phyloP scores from a whole-genome alignment of 108 stramenopile species.

The Nannochloropsis granulata region DNA sequence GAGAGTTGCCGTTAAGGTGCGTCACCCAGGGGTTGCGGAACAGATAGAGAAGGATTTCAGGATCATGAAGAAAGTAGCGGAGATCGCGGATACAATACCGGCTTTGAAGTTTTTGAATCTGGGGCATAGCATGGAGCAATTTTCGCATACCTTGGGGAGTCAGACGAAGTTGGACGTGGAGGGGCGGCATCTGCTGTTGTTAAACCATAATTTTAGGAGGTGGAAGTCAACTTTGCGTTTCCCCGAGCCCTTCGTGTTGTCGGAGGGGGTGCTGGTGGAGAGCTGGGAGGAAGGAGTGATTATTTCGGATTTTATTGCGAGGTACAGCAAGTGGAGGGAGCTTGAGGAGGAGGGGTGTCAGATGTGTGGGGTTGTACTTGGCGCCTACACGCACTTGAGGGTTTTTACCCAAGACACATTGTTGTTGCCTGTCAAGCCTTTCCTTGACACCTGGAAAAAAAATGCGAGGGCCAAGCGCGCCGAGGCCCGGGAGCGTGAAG shows the following conservation, averaged over 20 bases:
- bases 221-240: slow-evolving; percentile 35
- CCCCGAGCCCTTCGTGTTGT: background rate
- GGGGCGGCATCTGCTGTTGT: slow-evolving; percentile 49
- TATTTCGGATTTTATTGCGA: slow-evolving; percentile 1
- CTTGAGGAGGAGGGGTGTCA: background rate
- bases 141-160: slow-evolving; percentile 60
- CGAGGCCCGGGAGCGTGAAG: background rate
- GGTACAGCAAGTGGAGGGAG: background rate
- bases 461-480: background rate
- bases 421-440: background rate
- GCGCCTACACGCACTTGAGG: background rate
- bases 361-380: background rate
- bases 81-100: slow-evolving; percentile 39
- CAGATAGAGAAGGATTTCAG: slow-evolving; percentile 57
- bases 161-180: slow-evolving; percentile 57
- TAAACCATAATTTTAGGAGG: slow-evolving; percentile 53
- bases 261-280: slow-evolving; percentile 20
- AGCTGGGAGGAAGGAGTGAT: slow-evolving; percentile 39
- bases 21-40: slow-evolving; percentile 57
- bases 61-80: slow-evolving; percentile 47
- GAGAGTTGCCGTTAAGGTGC: slow-evolving; percentile 50
- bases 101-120: slow-evolving; percentile 45
- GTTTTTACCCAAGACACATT: background rate
- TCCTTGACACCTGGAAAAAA: background rate
- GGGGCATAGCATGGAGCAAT: slow-evolving; percentile 49